Conservation (phyloP, 140 eudicot species). For the Eryngium alpinum region DNA sequence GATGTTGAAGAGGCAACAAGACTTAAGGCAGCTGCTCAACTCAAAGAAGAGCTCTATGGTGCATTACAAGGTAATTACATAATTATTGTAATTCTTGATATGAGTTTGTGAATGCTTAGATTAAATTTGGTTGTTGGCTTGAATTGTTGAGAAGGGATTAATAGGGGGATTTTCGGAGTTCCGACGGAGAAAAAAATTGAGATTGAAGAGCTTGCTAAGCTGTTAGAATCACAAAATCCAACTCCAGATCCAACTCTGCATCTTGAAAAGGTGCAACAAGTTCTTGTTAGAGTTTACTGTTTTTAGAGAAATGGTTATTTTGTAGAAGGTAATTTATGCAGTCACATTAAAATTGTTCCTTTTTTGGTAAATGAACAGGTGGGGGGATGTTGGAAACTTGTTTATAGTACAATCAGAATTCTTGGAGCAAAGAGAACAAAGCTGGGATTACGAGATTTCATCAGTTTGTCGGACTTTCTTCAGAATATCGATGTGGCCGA, state of each 20-base stretch:
- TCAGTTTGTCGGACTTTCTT: conserved; percentile 67
- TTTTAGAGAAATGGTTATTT: no score
- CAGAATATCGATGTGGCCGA: conserved; percentile 63
- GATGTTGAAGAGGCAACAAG: conserved; percentile 14
- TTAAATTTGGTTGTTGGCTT: neutral
- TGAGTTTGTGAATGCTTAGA: neutral
- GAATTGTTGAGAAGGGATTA: conserved; percentile 41
- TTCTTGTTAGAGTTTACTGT: neutral
- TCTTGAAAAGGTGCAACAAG: conserved; percentile 54
- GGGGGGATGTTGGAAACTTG: conserved; percentile 83
- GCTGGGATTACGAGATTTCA: conserved; percentile 83
- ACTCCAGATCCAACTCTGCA: conserved; percentile 53
- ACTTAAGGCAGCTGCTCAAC: conserved; percentile 24
- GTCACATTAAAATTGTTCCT: neutral
- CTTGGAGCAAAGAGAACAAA: conserved; percentile 86
- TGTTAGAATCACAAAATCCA: conserved; percentile 71
- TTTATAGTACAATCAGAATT: conserved; percentile 83
- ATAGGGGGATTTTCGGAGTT: conserved; percentile 91
- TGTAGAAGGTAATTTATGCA: no score
- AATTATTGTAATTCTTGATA: neutral
- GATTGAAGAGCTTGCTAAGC: conserved; percentile 60
- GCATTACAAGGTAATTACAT: conserved; percentile 46
- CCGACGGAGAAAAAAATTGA: conserved; percentile 54
- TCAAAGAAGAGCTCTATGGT: conserved; percentile 44
- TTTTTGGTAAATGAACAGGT: conserved; percentile 22